A percentile compares a stretch with the other conserved stretches of the same genome.
Conservation (phyloP, 805 yeast species). For the Saccharomyces mikatae region DNA sequence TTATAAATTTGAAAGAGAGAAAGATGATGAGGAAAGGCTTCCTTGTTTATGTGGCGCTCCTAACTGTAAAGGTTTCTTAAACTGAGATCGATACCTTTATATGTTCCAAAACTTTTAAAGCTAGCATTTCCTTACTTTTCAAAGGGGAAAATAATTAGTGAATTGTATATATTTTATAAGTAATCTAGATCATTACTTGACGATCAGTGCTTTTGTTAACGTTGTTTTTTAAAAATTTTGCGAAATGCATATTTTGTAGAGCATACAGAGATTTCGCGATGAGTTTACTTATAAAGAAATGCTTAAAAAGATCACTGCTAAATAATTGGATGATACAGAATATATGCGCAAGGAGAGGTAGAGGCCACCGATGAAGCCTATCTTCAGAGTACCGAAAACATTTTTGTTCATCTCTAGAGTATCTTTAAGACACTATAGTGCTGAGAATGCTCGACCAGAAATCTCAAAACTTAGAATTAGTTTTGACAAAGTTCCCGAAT, state of each 20-base stretch:
- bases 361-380: neutral
- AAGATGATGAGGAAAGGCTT: conserved; percentile 78
- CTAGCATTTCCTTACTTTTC: neutral
- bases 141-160: neutral
- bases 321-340: neutral
- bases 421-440: neutral
- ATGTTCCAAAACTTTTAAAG: neutral
- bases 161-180: neutral
- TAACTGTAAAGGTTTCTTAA: conserved; percentile 86
- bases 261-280: neutral
- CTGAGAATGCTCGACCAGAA: neutral
- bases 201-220: neutral
- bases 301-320: neutral
- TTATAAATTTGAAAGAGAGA: conserved; percentile 88
- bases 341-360: neutral
- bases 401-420: neutral
- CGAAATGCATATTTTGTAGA: neutral
- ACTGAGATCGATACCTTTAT: conserved; percentile 31
- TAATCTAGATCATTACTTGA: neutral
- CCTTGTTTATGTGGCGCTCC: conserved; percentile 93
- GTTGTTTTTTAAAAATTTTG: neutral
- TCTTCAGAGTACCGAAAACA: neutral
- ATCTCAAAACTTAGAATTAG: neutral
- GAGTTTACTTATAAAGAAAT: neutral
- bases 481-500: neutral